Percentiles rank a stretch among this genome's conserved stretches.
These are phyloP conservation scores for Ogataea siamensis DNA, from an alignment of 805 yeast genomes.

Conservation along the genomic window DNA sequence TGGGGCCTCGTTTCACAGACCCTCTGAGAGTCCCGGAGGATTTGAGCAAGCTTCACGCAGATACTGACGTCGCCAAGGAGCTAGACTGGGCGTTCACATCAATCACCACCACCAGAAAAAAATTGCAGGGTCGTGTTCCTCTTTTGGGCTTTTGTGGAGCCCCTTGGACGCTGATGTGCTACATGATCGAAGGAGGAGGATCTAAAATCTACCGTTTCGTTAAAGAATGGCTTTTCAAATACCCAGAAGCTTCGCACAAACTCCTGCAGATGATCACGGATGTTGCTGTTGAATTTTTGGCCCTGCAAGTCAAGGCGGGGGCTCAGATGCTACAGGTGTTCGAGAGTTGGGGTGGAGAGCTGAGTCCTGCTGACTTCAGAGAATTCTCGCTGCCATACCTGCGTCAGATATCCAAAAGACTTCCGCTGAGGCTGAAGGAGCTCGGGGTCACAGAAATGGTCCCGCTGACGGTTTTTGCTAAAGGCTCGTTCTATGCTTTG, in stretches of 20 bases:
- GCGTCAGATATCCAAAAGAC: constrained; percentile 64
- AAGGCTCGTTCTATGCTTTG: constrained; percentile 96
- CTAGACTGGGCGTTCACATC: constrained; percentile 94
- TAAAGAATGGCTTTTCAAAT: constrained; percentile 86
- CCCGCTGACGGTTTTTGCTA: constrained; percentile 89
- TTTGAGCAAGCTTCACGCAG: constrained; percentile 50
- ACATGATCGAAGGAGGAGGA: constrained; percentile 98
- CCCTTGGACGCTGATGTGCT: constrained; percentile 95
- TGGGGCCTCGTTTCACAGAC: constrained; percentile 88
- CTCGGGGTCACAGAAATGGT: constrained; percentile 67
- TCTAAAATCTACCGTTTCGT: constrained; percentile 87
- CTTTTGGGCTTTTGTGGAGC: constrained; percentile 95
- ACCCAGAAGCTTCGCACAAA: constrained; percentile 67
- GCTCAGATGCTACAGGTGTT: constrained; percentile 97
- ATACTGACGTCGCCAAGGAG: constrained; percentile 69
- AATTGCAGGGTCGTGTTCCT: constrained; percentile 88
- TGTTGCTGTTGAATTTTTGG: constrained; percentile 87
- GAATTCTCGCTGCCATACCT: constrained; percentile 90
- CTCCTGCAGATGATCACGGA: constrained; percentile 78
- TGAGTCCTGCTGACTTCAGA: constrained; percentile 84
- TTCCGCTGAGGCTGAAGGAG: constrained; percentile 69
- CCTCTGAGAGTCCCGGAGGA: constrained; percentile 80
- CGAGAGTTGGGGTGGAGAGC: constrained; percentile 97
- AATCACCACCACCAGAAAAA: constrained; percentile 85
- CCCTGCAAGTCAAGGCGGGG: constrained; percentile 94